Percentiles rank a stretch among this genome's conserved stretches.
Evolutionary conservation across 2,329 filamentous ascomycete species (phyloP).

Genomic region (Aspergillus sp.): DNA sequence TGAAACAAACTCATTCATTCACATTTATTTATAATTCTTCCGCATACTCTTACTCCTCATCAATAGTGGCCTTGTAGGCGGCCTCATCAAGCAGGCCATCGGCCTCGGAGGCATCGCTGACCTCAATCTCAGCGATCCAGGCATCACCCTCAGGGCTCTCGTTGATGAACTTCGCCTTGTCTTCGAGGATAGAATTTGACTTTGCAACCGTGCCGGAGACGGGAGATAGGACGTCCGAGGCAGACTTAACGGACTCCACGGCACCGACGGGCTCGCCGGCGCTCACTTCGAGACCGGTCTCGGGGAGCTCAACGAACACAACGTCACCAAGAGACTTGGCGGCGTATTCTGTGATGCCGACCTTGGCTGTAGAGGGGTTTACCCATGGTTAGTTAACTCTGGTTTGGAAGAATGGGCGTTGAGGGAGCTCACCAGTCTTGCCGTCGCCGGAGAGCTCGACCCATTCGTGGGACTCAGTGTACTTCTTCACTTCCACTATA

Average conservation of each 20-base stretch:
- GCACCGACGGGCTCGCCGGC: conserved; percentile 86
- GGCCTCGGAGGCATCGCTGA: conserved; percentile 69
- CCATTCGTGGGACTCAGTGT: conserved; percentile 98
- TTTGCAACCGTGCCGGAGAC: conserved; percentile 73
- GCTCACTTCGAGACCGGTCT: conserved; percentile 64
- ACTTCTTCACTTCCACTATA: conserved; percentile 64
- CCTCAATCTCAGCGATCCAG: conserved; percentile 88
- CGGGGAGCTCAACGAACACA: conserved; percentile 93
- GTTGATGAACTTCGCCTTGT: conserved; percentile 86
- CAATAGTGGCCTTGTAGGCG: conserved; percentile 72
- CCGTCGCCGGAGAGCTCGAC: conserved; percentile 81
- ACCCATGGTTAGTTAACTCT: too few species aligned
- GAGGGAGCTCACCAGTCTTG: conserved; percentile 63
- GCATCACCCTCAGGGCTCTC: conserved; percentile 84
- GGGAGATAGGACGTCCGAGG: conserved; percentile 94
- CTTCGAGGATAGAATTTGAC: conserved; percentile 73
- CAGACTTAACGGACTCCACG: conserved; percentile 97
- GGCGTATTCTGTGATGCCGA: conserved; percentile 89
- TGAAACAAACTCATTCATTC: conserved; percentile 6
- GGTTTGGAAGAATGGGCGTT: too few species aligned
- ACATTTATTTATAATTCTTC: background rate
- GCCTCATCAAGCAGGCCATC: conserved; percentile 74
- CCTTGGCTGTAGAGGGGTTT: conserved; percentile 51
- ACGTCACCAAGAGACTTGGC: conserved; percentile 92
- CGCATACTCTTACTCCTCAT: conserved; percentile 38